Conservation (phyloP, 495 filamentous ascomycete species). For the Penicillium canariense region DNA sequence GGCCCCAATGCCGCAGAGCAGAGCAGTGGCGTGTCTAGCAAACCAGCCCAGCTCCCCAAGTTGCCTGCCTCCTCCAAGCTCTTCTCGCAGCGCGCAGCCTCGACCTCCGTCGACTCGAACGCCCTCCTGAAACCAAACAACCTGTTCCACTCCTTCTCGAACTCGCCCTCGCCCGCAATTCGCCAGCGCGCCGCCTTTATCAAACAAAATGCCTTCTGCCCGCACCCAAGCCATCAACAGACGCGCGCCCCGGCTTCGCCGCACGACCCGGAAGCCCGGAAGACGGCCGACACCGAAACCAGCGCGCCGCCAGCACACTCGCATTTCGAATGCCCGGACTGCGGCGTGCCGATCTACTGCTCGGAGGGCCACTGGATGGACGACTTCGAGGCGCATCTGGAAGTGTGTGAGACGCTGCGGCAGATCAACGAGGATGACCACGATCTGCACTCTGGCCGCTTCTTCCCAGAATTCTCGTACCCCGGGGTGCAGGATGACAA, state of each 20-base stretch:
- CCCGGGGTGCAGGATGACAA: slow-evolving; percentile 87
- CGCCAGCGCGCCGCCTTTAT: slow-evolving; percentile 83
- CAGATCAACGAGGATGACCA: slow-evolving; percentile 99
- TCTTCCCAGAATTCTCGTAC: slow-evolving; percentile 93
- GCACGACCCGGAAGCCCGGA: slow-evolving; percentile 59
- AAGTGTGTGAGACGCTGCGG: slow-evolving; percentile 85
- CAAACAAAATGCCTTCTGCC: slow-evolving; percentile 85
- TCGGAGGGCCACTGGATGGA: slow-evolving; percentile 91
- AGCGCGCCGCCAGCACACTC: slow-evolving; percentile 69
- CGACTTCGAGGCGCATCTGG: slow-evolving; percentile 86
- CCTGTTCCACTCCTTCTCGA: slow-evolving; percentile 88
- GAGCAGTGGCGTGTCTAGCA: slow-evolving; percentile 9
- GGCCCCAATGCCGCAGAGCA: slow-evolving; percentile 14
- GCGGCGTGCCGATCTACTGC: slow-evolving; percentile 90
- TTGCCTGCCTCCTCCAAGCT: slow-evolving; percentile 10
- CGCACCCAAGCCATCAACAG: slow-evolving; percentile 77
- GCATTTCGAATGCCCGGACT: slow-evolving; percentile 93
- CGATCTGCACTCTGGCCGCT: slow-evolving; percentile 82
- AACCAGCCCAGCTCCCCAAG: slow-evolving; percentile 2
- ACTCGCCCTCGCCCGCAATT: slow-evolving; percentile 82
- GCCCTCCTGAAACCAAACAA: slow-evolving; percentile 70
- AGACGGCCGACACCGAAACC: slow-evolving; percentile 37
- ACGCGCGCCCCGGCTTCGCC: slow-evolving; percentile 59
- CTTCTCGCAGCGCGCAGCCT: slow-evolving; percentile 26
- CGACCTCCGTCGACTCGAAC: slow-evolving; percentile 31